A percentile compares a stretch with the other conserved stretches of the same genome.
phyloP scores from a whole-genome alignment of 2,329 filamentous ascomycete species.

The Apiospora aurea region DNA sequence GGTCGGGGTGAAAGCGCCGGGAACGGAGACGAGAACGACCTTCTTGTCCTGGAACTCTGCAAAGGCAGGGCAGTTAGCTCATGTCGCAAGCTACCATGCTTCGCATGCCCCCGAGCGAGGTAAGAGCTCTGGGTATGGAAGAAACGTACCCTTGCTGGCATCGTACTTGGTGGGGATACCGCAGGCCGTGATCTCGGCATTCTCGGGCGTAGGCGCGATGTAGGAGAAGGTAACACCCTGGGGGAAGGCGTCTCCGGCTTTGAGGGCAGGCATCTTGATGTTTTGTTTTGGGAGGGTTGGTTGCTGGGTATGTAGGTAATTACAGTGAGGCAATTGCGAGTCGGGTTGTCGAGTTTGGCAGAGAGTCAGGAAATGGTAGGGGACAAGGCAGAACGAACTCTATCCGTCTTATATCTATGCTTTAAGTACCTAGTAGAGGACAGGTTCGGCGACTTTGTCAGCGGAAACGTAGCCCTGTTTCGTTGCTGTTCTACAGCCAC shows the following conservation, averaged over 20 bases:
- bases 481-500: constrained; percentile 13
- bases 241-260: constrained; percentile 85
- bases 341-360: background rate
- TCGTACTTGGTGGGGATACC: constrained; percentile 81
- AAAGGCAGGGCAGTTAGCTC: background rate
- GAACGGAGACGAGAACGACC: constrained; percentile 59
- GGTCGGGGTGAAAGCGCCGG: constrained; percentile 82
- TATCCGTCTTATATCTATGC: background rate
- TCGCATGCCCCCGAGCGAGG: background rate
- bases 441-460: constrained; percentile 10
- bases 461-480: constrained; percentile 10
- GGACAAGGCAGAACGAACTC: background rate
- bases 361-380: background rate
- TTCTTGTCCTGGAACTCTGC: constrained; percentile 62
- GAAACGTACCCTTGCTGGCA: constrained; percentile 71
- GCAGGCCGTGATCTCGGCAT: constrained; percentile 73
- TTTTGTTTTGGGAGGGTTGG: background rate
- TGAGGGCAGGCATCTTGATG: constrained; percentile 66
- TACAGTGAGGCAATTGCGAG: background rate
- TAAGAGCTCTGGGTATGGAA: no score
- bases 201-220: constrained; percentile 77
- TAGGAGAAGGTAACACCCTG: constrained; percentile 83
- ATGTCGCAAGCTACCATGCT: background rate
- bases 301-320: background rate
- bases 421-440: constrained; percentile 1